These are phyloP conservation scores for Amanita fuliginea DNA, from an alignment of 768 basidiomycete species.

Conservation along the genomic window DNA sequence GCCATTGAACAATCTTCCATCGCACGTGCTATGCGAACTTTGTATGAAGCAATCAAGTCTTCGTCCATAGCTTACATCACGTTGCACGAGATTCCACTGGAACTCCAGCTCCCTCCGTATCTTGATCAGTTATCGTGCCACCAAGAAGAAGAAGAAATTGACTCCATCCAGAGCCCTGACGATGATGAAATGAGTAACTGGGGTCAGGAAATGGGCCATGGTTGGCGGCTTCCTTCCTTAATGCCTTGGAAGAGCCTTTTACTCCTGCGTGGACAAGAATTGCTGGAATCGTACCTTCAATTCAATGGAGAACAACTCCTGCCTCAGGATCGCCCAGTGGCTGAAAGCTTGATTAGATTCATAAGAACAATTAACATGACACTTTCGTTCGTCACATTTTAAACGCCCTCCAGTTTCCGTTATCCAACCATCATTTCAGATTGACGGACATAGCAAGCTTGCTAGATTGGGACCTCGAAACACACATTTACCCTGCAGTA, in stretches of 20 bases:
- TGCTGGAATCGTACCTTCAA: constrained; percentile 48
- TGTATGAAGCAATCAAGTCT: constrained; percentile 72
- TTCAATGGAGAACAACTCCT: constrained; percentile 47
- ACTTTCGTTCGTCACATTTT: constrained; percentile 45
- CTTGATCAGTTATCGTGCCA: constrained; percentile 62
- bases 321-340: constrained; percentile 54
- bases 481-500: constrained; percentile 83
- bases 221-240: constrained; percentile 65
- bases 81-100: constrained; percentile 70
- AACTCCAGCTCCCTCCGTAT: constrained; percentile 79
- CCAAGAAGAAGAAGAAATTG: constrained; percentile 46
- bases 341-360: constrained; percentile 66
- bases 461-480: constrained; percentile 74
- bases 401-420: background rate
- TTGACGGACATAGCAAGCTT: constrained; percentile 71
- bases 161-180: constrained; percentile 37
- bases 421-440: constrained; percentile 20
- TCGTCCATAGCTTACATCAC: constrained; percentile 70
- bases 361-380: constrained; percentile 64
- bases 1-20: constrained; percentile 61
- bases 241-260: constrained; percentile 90
- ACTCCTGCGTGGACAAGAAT: constrained; percentile 51
- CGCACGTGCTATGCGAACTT: constrained; percentile 65
- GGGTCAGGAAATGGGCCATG: constrained; percentile 59
- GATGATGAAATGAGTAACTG: constrained; percentile 44